Evolutionary conservation across 108 stramenopile species (phyloP), one percentile per base, ranked within the genome.

Genomic region (Nannochloropsis salina): DNA sequence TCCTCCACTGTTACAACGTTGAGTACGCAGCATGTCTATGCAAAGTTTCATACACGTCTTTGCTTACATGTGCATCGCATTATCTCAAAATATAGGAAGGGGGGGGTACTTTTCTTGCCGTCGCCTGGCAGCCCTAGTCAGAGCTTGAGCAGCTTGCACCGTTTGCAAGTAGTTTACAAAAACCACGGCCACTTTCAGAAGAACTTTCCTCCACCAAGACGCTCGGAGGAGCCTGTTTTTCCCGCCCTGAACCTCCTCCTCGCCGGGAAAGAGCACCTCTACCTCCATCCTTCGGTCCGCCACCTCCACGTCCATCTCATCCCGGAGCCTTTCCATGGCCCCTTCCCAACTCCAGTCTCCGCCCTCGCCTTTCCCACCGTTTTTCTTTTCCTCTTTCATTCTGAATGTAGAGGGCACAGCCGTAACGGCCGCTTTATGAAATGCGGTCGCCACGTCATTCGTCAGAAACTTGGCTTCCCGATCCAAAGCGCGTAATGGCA

Each of bases 271-370:
- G n/a, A 74, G 61, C 15, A 74, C 61, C 61, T 74, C 61, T 8
- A 74, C 61, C 61, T 74, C 61, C 61, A 74, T 74, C 61, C 61
- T 74, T n/a, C 61, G 61, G n/a, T 74, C 61, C 61, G 61, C 61
- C 61, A 74, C 61, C 3, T 74, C 61, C 61, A 74, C 15, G 6
- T 74, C 61, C 61, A 74, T 74, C 61, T 74, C 61, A 74, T 74
- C 61, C 61, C n/a, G 15, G 20, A 74, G 8, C 61, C 61, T 10
- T 51, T 51, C 47, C 15, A 51, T 12, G 12, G 47, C 47, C 47
- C 47, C 10, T 51, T 51, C 47, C 47, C 47, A 51, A 10, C 15
- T 15, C 61, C 61, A 74, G 20, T 1, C 61, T n/a, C 61, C 8
- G 15, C 61, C 61, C 61, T 74, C 8, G 20, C 61, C n/a, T n/a